These are phyloP conservation scores for Allium sativum DNA, from an alignment of 106 monocot genomes.

Conservation along the genomic window DNA sequence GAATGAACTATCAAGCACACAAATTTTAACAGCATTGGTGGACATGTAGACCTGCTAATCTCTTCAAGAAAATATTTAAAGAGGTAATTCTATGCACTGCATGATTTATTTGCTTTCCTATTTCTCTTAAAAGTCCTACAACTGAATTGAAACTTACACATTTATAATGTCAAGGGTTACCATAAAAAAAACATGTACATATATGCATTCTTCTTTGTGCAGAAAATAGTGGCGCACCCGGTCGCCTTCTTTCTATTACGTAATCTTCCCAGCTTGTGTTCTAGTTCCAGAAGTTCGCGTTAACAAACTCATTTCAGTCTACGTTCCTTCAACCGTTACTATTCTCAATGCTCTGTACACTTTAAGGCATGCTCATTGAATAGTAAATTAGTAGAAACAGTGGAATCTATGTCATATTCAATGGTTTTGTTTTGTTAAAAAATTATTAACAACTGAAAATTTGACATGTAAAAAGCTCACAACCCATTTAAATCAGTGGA, in stretches of 20 bases:
- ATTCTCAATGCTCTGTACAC: constrained; percentile 57
- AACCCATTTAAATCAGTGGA: no score
- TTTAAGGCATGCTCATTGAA: constrained; percentile 26
- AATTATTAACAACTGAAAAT: neutral
- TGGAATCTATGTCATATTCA: neutral
- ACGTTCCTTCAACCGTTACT: constrained; percentile 64
- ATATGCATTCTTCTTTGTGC: constrained; percentile 72
- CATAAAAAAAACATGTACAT: constrained; percentile 53
- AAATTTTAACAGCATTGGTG: no score
- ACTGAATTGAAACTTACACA: no score
- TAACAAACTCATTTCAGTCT: constrained; percentile 54
- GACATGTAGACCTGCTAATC: no score
- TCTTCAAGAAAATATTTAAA: neutral
- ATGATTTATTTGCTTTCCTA: no score
- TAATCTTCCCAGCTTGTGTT: constrained; percentile 44
- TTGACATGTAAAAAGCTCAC: no score
- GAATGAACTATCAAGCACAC: constrained; percentile 24
- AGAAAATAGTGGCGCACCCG: constrained; percentile 48
- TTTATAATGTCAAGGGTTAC: constrained; percentile 35
- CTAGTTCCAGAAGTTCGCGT: constrained; percentile 57
- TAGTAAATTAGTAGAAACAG: neutral
- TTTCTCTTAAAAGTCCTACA: no score
- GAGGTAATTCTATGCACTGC: neutral
- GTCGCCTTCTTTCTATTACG: constrained; percentile 78
- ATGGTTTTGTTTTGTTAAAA: neutral